phyloP scores from a whole-genome alignment of 192 early-diverging fungal species.

The Paraglomus brasilianum region DNA sequence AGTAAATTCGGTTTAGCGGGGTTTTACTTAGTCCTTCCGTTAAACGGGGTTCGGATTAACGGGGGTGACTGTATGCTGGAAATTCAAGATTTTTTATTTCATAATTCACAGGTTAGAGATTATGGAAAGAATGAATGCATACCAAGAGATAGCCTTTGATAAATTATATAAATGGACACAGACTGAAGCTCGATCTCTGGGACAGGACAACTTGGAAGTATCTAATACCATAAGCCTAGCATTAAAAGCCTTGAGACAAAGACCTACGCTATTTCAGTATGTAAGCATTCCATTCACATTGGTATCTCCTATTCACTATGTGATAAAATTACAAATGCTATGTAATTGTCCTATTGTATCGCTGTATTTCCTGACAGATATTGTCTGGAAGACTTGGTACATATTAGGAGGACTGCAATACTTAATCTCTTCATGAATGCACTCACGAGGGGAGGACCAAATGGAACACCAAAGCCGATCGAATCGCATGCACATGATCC shows the following conservation, averaged over 20 bases:
- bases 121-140: slow-evolving; percentile 67
- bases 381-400: slow-evolving; percentile 71
- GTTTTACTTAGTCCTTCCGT: too few relatives aligned
- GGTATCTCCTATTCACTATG: not conserved
- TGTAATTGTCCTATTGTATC: not conserved
- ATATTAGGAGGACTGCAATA: slow-evolving; percentile 65
- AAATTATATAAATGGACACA: slow-evolving; percentile 77
- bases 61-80: not conserved
- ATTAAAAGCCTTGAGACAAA: slow-evolving; percentile 61
- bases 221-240: slow-evolving; percentile 61
- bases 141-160: slow-evolving; percentile 74
- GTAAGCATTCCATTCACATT: slow-evolving; percentile 2
- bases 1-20: too few relatives aligned
- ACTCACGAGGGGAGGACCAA: slow-evolving; percentile 71
- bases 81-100: not conserved
- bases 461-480: slow-evolving; percentile 81
- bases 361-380: slow-evolving; percentile 40
- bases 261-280: slow-evolving; percentile 76
- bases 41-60: too few relatives aligned
- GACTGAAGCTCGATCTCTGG: slow-evolving; percentile 62
- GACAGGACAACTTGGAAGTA: slow-evolving; percentile 68
- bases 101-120: slow-evolving; percentile 60
- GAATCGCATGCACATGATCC: slow-evolving; percentile 93
- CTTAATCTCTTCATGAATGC: slow-evolving; percentile 71
- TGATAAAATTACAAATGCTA: not conserved